Evolutionary conservation across 2,329 filamentous ascomycete species (phyloP).

Genomic region (Alternaria incomplexa): DNA sequence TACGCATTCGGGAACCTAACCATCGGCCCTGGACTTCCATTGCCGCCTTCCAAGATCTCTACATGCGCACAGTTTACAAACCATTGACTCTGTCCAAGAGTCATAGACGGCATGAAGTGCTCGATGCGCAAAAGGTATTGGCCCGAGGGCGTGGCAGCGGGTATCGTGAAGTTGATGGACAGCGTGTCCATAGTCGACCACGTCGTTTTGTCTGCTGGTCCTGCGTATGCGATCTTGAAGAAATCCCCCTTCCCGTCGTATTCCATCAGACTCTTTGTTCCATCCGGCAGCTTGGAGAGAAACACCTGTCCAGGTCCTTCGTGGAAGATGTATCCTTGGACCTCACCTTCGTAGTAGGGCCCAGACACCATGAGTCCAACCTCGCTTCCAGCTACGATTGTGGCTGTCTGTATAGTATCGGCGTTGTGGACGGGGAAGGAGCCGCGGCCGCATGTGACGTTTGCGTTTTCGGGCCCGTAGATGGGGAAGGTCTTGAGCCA

Average conservation of each 20-base stretch:
- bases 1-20: background rate
- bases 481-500: conserved; percentile 20
- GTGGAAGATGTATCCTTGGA: conserved; percentile 17
- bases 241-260: background rate
- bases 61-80: background rate
- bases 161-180: background rate
- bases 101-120: background rate
- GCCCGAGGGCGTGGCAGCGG: background rate
- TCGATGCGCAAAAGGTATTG: background rate
- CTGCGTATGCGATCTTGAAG: background rate
- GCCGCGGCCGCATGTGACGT: conserved; percentile 16
- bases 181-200: background rate
- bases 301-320: background rate
- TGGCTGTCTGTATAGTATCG: conserved; percentile 20
- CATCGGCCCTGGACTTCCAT: background rate
- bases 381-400: conserved; percentile 9
- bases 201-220: background rate
- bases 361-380: conserved; percentile 23
- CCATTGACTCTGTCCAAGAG: background rate
- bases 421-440: conserved; percentile 15
- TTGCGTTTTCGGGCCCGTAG: conserved; percentile 7
- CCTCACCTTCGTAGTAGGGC: conserved; percentile 10
- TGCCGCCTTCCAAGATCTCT: background rate
- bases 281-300: background rate
- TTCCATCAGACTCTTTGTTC: background rate